Evolutionary conservation across 352 stramenopile species (phyloP).

Genomic region (Pythium coloratum): DNA sequence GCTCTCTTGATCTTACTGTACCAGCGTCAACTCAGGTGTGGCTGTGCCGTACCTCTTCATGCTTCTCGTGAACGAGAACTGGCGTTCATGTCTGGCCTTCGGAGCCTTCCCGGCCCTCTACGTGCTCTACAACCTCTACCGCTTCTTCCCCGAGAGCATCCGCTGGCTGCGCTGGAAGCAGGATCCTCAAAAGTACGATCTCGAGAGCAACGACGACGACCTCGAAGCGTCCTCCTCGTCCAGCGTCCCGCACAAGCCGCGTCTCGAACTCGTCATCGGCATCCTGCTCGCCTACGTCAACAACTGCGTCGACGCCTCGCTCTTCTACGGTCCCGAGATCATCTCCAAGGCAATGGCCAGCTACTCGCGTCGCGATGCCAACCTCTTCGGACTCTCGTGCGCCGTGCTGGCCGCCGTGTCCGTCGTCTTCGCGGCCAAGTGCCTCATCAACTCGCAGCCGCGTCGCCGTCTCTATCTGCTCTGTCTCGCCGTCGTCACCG

Average conservation of each 20-base stretch:
- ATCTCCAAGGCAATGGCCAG: slow-evolving; percentile 64
- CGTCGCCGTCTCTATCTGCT: slow-evolving; percentile 73
- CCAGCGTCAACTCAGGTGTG: slow-evolving; percentile 75
- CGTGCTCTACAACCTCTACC: slow-evolving; percentile 75
- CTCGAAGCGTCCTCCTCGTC: background rate
- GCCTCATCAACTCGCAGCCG: slow-evolving; percentile 67
- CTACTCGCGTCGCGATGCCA: slow-evolving; percentile 65
- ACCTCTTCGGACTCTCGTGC: slow-evolving; percentile 76
- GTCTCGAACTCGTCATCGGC: slow-evolving; percentile 71
- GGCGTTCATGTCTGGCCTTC: slow-evolving; percentile 71
- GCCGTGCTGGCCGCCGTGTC: slow-evolving; percentile 65
- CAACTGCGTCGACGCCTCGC: slow-evolving; percentile 85
- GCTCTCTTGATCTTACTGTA: background rate
- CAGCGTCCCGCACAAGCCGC: slow-evolving; percentile 26
- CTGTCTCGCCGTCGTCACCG: slow-evolving; percentile 65
- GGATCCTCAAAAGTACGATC: slow-evolving; percentile 47
- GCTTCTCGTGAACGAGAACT: slow-evolving; percentile 73
- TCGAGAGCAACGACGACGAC: slow-evolving; percentile 34
- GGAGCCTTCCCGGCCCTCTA: slow-evolving; percentile 72
- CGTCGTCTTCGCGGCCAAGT: slow-evolving; percentile 64
- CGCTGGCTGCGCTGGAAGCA: slow-evolving; percentile 77
- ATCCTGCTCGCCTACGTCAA: slow-evolving; percentile 85
- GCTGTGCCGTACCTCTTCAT: slow-evolving; percentile 83
- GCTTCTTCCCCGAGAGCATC: slow-evolving; percentile 75
- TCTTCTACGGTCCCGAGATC: slow-evolving; percentile 88